A percentile compares a stretch with the other conserved stretches of the same genome.
Evolutionary conservation across 306 rosid genomes (phyloP).

Genomic region (Begonia masoniana): DNA sequence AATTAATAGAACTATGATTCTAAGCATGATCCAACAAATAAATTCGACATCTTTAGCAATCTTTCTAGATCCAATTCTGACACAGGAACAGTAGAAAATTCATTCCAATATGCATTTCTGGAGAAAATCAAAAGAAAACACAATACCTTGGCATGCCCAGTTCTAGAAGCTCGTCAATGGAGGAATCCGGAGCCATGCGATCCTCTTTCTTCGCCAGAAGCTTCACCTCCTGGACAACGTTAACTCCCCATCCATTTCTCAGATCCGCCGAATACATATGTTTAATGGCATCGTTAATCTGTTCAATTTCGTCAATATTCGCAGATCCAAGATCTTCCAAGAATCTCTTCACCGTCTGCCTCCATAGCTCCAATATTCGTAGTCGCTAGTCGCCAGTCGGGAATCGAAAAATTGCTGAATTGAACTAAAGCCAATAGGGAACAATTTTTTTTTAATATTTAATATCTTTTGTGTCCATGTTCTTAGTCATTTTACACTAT

Average conservation of each 20-base stretch:
- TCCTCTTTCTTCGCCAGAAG: constrained; percentile 78
- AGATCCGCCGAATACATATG: constrained; percentile 94
- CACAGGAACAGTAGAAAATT: too few relatives aligned
- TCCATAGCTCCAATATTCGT: constrained; percentile 64
- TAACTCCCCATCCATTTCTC: constrained; percentile 83
- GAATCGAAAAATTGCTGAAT: too few relatives aligned
- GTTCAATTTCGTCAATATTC: constrained; percentile 32
- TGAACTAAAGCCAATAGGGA: too few relatives aligned
- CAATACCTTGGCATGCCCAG: constrained; percentile 83
- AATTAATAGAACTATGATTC: too few relatives aligned
- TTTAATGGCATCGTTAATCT: constrained; percentile 49
- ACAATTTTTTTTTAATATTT: too few relatives aligned
- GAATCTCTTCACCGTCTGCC: constrained; percentile 69
- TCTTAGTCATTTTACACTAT: too few relatives aligned
- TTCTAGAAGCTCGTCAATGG: constrained; percentile 73
- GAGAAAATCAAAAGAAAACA: neutral
- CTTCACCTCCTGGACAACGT: constrained; percentile 91
- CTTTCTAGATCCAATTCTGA: too few relatives aligned
- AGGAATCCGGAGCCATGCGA: constrained; percentile 56
- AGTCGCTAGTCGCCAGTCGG: too few relatives aligned
- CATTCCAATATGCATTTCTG: too few relatives aligned
- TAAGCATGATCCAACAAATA: too few relatives aligned
- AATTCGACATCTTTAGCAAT: too few relatives aligned
- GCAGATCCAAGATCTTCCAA: constrained; percentile 68
- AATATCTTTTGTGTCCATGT: too few relatives aligned